Evolutionary conservation across 768 basidiomycete species (phyloP).

Genomic region (Tubosaeta sp.): DNA sequence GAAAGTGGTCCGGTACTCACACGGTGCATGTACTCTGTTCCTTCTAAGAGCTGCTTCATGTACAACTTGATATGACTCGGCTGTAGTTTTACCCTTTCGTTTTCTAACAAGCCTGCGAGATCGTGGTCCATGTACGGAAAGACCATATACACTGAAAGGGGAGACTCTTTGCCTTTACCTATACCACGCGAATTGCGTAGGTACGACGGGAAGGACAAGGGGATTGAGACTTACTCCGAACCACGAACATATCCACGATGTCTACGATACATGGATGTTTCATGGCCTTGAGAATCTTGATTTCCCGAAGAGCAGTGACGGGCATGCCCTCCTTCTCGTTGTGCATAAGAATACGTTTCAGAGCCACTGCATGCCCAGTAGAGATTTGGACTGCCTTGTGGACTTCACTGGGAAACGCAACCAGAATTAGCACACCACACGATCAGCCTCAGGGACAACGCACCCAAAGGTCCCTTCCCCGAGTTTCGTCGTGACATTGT

Average conservation of each 20-base stretch:
- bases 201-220: neutral
- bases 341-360: slow-evolving; percentile 95
- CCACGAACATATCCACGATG: slow-evolving; percentile 90
- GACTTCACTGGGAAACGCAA: slow-evolving; percentile 59
- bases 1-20: slow-evolving; percentile 45
- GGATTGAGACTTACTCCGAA: slow-evolving; percentile 52
- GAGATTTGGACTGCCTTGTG: slow-evolving; percentile 76
- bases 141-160: slow-evolving; percentile 93
- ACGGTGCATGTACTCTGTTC: slow-evolving; percentile 92
- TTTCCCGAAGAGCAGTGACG: slow-evolving; percentile 93
- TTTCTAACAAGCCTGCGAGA: slow-evolving; percentile 89
- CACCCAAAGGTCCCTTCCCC: slow-evolving; percentile 98
- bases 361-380: slow-evolving; percentile 65
- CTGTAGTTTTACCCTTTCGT: slow-evolving; percentile 78
- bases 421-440: slow-evolving; percentile 4
- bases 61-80: slow-evolving; percentile 91
- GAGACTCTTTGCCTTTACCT: slow-evolving; percentile 53
- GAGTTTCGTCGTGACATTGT: slow-evolving; percentile 78
- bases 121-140: slow-evolving; percentile 99
- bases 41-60: slow-evolving; percentile 94
- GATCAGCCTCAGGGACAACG: slow-evolving; percentile 27
- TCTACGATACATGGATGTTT: slow-evolving; percentile 83
- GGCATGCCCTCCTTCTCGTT: slow-evolving; percentile 97
- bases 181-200: slow-evolving; percentile 1
- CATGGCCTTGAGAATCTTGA: slow-evolving; percentile 90